Base-by-base conservation (phyloP, 1,284 basidiomycete genomes). In the Austroboletus niveus region DNA sequence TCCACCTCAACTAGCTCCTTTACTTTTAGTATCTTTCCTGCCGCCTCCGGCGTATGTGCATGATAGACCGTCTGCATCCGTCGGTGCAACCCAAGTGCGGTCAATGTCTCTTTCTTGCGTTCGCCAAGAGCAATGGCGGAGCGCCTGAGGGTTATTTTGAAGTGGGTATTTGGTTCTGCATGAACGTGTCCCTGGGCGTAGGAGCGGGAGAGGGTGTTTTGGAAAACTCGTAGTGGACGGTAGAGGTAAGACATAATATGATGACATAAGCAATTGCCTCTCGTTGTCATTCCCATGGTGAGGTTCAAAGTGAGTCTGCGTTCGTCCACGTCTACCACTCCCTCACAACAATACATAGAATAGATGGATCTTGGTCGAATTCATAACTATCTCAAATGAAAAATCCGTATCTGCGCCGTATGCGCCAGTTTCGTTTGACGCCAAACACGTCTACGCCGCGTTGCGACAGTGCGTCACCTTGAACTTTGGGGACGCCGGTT, bases 1-100 rank as follows among this genome's bases (percentile, higher is more conserved):
- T 88, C 80, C 49, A 94, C 92, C 62, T 87, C 82, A n/a, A 94
- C 79, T 34, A 94, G 73, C 73, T 94, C 92, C 75, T 94, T 94
- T 51, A 94, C 82, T 12, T 74, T 72, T 38, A 94, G 75, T 47
- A 94, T 90, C 66, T 89, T 90, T 24, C 92, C 92, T 0, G 91
- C 92, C 22, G 82, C 77, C 54, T 87, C 86, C 0, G 85, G 82
- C 0, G 77, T 77, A 57, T 92, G 87, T 8, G 74, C 71, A 55
- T 89, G 86, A 68, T 87, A 94, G 35, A 94, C 90, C 0, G 87
- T 92, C 63, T 92, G 89, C 71, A 88, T 78, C 30, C 92, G 81
- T 54, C 86, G 75, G 67, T 88, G 87, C 48, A 94, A 76, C 0
- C 92, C 92, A 1, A 94, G 80, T 0, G 89, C 80, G 20, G 80